Percentiles rank a stretch among this genome's conserved stretches.
These are phyloP conservation scores for Claviceps digitariae DNA, from an alignment of 2,329 filamentous ascomycete genomes.

Conservation along the genomic window DNA sequence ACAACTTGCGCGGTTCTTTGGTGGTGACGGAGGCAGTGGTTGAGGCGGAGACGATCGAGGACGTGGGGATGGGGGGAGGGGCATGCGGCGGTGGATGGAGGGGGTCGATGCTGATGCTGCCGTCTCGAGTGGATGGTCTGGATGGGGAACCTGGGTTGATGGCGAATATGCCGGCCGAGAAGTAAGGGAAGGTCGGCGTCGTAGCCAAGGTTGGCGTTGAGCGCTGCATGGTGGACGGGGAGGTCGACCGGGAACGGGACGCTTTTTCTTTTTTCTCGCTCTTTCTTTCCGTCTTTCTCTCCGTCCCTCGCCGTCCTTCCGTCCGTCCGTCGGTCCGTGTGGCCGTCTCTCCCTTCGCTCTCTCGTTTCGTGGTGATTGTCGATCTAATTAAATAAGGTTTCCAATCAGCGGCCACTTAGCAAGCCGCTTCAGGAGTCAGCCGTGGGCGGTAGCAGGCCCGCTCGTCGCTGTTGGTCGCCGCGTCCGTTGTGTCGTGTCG, in stretches of 20 bases:
- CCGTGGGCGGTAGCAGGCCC: neutral
- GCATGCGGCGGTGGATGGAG: constrained; percentile 7
- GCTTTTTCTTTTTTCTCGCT: neutral
- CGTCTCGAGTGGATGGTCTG: constrained; percentile 24
- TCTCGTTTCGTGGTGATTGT: neutral
- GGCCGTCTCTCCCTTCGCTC: neutral
- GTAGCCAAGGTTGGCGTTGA: constrained; percentile 10
- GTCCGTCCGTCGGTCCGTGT: neutral
- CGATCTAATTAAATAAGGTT: neutral
- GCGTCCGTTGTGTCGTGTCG: neutral
- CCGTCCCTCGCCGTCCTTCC: neutral
- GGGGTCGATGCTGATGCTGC: constrained; percentile 10
- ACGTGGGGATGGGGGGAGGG: constrained; percentile 10
- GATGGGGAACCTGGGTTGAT: constrained; percentile 13
- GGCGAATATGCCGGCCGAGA: constrained; percentile 18
- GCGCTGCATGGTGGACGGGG: constrained; percentile 4
- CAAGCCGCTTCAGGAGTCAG: neutral
- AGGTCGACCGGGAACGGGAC: neutral
- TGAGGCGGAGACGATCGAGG: neutral
- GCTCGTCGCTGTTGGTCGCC: neutral
- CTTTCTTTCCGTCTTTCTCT: neutral
- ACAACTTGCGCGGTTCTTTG: constrained; percentile 34
- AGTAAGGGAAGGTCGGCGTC: constrained; percentile 23
- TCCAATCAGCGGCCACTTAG: neutral
- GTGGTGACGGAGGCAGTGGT: neutral